A percentile compares a stretch with the other conserved stretches of the same genome.
These are phyloP conservation scores for Cladosporium sp. DNA, from an alignment of 2,329 filamentous ascomycete species.

Conservation along the genomic window DNA sequence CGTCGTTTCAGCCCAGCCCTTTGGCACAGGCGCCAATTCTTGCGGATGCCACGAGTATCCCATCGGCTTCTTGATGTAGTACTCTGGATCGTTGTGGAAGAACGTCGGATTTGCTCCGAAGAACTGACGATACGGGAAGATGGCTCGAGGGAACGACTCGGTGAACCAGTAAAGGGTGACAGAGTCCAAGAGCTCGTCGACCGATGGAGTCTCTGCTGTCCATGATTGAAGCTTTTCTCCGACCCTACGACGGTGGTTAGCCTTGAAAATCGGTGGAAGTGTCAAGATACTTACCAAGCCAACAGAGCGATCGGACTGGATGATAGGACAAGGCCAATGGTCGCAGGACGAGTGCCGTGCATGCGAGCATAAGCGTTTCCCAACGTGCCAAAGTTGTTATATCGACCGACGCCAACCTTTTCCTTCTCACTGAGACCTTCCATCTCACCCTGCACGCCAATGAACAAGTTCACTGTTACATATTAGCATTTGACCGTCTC, in stretches of 20 bases:
- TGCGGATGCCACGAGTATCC: constrained; percentile 43
- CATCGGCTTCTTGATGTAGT: constrained; percentile 36
- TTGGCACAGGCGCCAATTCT: constrained; percentile 38
- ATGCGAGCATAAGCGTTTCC: constrained; percentile 50
- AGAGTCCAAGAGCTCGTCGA: constrained; percentile 44
- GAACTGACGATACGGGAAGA: constrained; percentile 49
- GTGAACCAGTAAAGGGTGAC: constrained; percentile 56
- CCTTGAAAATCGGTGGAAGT: no score
- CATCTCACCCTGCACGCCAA: constrained; percentile 15
- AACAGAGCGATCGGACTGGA: constrained; percentile 54
- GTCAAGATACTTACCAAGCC: constrained; percentile 39
- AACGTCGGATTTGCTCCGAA: constrained; percentile 22
- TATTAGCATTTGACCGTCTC: not conserved
- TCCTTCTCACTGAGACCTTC: constrained; percentile 19
- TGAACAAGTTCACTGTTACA: constrained; percentile 14
- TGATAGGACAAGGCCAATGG: constrained; percentile 52
- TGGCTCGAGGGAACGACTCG: constrained; percentile 31
- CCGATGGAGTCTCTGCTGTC: constrained; percentile 42
- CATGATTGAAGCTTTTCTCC: constrained; percentile 56
- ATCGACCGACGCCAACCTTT: constrained; percentile 20
- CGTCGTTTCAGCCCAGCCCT: constrained; percentile 34
- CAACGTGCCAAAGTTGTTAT: constrained; percentile 21
- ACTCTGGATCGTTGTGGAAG: constrained; percentile 24
- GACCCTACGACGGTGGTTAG: constrained; percentile 35
- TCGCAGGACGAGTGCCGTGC: constrained; percentile 53